phyloP scores from a whole-genome alignment of 2,329 filamentous ascomycete genomes.

The Botrytis sinoallii region DNA sequence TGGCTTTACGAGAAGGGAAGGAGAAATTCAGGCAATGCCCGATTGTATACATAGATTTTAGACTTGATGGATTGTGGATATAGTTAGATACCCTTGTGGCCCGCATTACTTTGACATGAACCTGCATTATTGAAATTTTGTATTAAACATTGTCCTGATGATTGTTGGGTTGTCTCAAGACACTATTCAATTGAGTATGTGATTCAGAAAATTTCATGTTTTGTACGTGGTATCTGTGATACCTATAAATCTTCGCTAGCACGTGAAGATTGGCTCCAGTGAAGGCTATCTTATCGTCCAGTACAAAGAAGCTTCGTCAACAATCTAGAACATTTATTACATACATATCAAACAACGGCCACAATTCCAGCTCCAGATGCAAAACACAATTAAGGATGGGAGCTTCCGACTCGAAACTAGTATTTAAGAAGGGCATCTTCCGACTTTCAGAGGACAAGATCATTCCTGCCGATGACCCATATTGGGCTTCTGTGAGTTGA shows the following conservation, averaged over 20 bases:
- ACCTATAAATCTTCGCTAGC: background rate
- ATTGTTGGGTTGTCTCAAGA: background rate
- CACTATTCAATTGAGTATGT: background rate
- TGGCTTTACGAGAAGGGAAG: constrained; percentile 89
- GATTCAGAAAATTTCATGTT: background rate
- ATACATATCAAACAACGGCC: constrained; percentile 18
- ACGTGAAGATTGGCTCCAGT: constrained; percentile 16
- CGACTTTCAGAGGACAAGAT: constrained; percentile 86
- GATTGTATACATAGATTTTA: constrained; percentile 31
- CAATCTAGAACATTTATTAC: constrained; percentile 19
- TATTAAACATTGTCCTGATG: background rate
- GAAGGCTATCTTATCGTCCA: constrained; percentile 13
- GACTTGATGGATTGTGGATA: constrained; percentile 23
- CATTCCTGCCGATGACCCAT: constrained; percentile 83
- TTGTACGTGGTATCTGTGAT: background rate
- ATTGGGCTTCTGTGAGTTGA: constrained; percentile 81
- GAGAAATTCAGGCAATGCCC: constrained; percentile 35
- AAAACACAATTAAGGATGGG: constrained; percentile 61
- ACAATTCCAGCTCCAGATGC: constrained; percentile 28
- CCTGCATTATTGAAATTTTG: background rate
- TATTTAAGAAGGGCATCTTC: constrained; percentile 98
- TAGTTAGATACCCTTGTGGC: constrained; percentile 35
- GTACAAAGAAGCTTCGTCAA: constrained; percentile 14
- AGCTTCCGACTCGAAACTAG: constrained; percentile 96
- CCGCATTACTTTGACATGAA: background rate